Percentiles rank a stretch among this genome's conserved stretches.
These are phyloP conservation scores for Naganishia cerealis DNA, from an alignment of 1,284 basidiomycete species.

Conservation along the genomic window DNA sequence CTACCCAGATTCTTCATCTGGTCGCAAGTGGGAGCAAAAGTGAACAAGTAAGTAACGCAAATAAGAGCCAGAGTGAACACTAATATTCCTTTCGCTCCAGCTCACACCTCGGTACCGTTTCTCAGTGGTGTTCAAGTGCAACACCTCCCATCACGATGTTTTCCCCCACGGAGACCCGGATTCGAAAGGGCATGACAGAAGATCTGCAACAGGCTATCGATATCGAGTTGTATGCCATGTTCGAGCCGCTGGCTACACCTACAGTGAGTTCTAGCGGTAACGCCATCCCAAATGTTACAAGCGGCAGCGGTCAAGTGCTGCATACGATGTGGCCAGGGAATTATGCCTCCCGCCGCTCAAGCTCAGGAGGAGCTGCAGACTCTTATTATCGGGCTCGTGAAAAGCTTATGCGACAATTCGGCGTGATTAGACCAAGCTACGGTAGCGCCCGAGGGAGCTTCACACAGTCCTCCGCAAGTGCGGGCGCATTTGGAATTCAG, in stretches of 20 bases:
- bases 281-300: not conserved
- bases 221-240: constrained; percentile 49
- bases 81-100: constrained; percentile 32
- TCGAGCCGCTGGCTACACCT: not conserved
- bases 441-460: constrained; percentile 7
- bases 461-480: constrained; percentile 11
- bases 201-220: constrained; percentile 46
- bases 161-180: constrained; percentile 46
- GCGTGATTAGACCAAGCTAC: constrained; percentile 25
- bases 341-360: constrained; percentile 19
- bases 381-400: constrained; percentile 31
- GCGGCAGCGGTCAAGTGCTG: not conserved
- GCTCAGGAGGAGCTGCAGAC: constrained; percentile 3
- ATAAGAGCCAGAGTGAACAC: too few species aligned
- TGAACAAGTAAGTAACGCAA: constrained; percentile 40
- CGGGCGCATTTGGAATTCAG: not conserved
- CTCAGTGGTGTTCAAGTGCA: constrained; percentile 43
- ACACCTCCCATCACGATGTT: constrained; percentile 44
- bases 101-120: constrained; percentile 44
- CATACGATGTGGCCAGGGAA: constrained; percentile 11
- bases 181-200: constrained; percentile 41
- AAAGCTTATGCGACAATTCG: constrained; percentile 27
- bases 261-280: constrained; percentile 9
- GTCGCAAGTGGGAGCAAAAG: constrained; percentile 45
- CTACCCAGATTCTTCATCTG: constrained; percentile 47